Base-by-base conservation (phyloP, 768 basidiomycete genomes). In the Mrakia gelida region DNA sequence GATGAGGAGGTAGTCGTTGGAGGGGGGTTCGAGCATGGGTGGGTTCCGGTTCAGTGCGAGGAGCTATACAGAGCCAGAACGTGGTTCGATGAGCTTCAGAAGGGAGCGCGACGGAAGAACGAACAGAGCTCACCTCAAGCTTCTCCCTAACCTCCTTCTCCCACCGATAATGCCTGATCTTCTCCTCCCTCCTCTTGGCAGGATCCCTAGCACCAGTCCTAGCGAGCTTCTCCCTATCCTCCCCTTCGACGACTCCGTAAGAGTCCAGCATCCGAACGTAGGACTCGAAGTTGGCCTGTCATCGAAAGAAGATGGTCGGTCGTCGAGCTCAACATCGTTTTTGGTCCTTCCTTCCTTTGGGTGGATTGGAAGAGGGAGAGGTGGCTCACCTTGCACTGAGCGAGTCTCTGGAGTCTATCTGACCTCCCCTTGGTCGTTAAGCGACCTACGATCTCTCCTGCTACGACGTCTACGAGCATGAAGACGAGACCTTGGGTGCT, bases 101-200 rank as follows among this genome's bases (percentile, higher is more conserved):
- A n/a, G 62, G 4, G 38, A 63, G 23, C 8, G 38, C 28, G 13
- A 30, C n/a, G 74, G 67, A 52, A 18, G 34, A 54, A 73, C 49
- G 16, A 34, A 63, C 10, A 3, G 26, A 63, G 43, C 85, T 70
- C 75, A 92, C 93, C 85, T 93, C 88, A 38, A 98, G 89, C 77
- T 88, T 88, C 28, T 85, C 84, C 75, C 89, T 88, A 41, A 98
- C 84, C 52, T 92, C 91, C 84, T 92, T 95, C 84, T 96, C 94
- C 76, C 89, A 88, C 84, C 91, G 90, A 84, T 90, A 98, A 82
- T 95, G 95, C 79, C 89, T 90, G 80, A 99, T 97, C 86, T 97
- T 99, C 49, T 91, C 84, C 80, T 96, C 94, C 80, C 97, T 86
- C 76, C 91, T 87, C 82, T 88, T 89, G 1, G 89, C 88, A 28